phyloP scores from a whole-genome alignment of 176 grass and related monocot species.

The Avena insularis region DNA sequence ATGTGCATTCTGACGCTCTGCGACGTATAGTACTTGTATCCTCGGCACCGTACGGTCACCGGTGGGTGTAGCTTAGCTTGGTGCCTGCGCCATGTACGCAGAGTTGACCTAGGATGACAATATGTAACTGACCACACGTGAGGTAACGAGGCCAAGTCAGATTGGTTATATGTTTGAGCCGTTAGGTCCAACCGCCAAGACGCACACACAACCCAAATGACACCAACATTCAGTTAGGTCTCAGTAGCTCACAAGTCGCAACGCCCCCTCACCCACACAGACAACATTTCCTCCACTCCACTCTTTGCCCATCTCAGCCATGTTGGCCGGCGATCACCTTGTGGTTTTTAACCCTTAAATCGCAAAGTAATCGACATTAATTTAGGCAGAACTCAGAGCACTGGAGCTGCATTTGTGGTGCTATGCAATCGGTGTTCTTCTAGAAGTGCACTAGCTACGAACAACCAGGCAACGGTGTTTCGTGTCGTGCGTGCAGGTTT shows the following conservation, averaged over 20 bases:
- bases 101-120: background rate
- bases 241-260: conserved; percentile 52
- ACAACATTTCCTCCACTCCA: background rate
- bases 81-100: background rate
- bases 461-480: background rate
- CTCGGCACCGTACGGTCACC: background rate
- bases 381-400: background rate
- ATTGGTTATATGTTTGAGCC: background rate
- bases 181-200: conserved; percentile 55
- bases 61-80: background rate
- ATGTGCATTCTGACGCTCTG: background rate
- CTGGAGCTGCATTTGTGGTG: background rate
- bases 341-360: background rate
- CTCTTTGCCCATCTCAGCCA: background rate
- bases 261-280: conserved; percentile 44
- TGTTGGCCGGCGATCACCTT: background rate
- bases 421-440: background rate
- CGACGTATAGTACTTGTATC: background rate
- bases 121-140: background rate
- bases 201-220: background rate
- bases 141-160: background rate
- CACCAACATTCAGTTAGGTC: conserved; percentile 44
- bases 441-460: conserved; percentile 6
- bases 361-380: background rate
- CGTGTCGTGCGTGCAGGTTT: background rate